phyloP scores from a whole-genome alignment of 768 basidiomycete species.

The Boletus vinaceobasis region DNA sequence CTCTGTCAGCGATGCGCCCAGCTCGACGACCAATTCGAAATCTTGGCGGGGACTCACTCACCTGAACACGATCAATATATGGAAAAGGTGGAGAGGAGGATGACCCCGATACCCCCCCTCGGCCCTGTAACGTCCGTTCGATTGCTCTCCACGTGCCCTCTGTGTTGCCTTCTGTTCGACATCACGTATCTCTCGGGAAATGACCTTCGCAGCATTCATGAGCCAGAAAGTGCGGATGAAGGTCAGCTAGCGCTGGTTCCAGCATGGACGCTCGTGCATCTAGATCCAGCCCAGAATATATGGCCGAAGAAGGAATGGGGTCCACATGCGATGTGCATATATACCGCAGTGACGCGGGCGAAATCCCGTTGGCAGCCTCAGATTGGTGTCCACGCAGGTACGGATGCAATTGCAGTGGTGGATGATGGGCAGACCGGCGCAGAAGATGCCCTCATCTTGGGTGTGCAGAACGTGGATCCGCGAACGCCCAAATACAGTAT shows the following conservation, averaged over 20 bases:
- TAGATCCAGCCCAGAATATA: neutral
- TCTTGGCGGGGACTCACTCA: neutral
- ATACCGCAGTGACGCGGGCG: neutral
- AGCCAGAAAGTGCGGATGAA: neutral
- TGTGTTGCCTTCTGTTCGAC: constrained; percentile 14
- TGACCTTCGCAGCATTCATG: neutral
- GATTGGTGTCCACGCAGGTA: neutral
- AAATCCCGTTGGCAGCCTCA: constrained; percentile 2
- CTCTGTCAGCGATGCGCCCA: neutral
- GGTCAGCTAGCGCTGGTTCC: neutral
- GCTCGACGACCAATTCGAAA: neutral
- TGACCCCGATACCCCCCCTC: neutral
- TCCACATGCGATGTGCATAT: neutral
- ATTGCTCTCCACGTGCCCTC: constrained; percentile 6
- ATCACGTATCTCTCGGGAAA: neutral
- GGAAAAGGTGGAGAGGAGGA: neutral
- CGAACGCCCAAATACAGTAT: neutral
- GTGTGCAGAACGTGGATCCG: constrained; percentile 3
- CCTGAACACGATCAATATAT: neutral
- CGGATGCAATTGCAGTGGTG: neutral
- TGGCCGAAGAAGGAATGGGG: neutral
- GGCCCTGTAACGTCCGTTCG: constrained; percentile 1
- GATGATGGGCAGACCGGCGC: neutral
- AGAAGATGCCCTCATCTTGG: neutral
- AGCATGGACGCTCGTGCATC: constrained; percentile 1